Percentiles rank a stretch among this genome's conserved stretches.
These are phyloP conservation scores for Pichia sp. DNA, from an alignment of 1,139 yeast species.

Conservation along the genomic window DNA sequence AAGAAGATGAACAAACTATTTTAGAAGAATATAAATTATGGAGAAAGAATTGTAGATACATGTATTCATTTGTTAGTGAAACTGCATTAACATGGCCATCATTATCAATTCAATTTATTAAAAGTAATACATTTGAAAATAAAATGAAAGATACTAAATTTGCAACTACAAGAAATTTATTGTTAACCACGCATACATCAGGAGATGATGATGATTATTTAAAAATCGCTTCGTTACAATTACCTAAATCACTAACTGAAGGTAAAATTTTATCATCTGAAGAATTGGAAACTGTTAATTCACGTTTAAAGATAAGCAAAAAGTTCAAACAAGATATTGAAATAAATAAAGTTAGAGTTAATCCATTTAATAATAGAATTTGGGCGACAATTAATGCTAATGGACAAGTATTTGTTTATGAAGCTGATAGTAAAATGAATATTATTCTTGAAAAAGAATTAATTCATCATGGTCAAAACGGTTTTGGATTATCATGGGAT, in stretches of 20 bases:
- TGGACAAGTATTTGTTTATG: constrained; percentile 70
- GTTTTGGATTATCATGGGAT: constrained; percentile 71
- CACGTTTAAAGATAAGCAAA: constrained; percentile 58
- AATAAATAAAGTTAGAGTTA: constrained; percentile 73
- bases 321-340: constrained; percentile 40
- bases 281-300: constrained; percentile 33
- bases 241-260: constrained; percentile 44
- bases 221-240: constrained; percentile 65
- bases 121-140: constrained; percentile 33
- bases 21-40: constrained; percentile 71
- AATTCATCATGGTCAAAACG: constrained; percentile 57
- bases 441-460: constrained; percentile 24
- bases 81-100: constrained; percentile 81
- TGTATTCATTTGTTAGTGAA: constrained; percentile 78
- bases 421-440: constrained; percentile 28
- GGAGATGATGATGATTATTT: constrained; percentile 73
- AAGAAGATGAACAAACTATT: constrained; percentile 34
- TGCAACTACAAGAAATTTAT: constrained; percentile 32
- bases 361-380: constrained; percentile 63
- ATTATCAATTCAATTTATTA: constrained; percentile 70
- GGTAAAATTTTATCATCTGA: constrained; percentile 25
- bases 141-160: constrained; percentile 24
- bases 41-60: constrained; percentile 71
- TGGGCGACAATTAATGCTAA: constrained; percentile 74
- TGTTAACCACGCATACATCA: constrained; percentile 84